Conservation (phyloP, 371 early-diverging fungal species). For the Apophysomyces sp. region DNA sequence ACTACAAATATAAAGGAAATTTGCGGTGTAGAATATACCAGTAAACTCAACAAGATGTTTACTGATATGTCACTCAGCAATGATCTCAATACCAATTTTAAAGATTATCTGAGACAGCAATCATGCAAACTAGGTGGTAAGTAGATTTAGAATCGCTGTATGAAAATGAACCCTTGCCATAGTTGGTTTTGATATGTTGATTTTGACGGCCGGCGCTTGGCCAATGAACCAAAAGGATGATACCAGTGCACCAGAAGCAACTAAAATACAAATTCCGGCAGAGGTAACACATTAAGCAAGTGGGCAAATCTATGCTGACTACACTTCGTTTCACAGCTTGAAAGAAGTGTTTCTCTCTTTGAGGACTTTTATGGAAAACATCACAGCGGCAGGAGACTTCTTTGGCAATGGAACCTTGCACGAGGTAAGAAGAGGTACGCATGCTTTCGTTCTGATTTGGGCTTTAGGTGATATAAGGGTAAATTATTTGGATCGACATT, state of each 20-base stretch:
- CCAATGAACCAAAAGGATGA: constrained; percentile 68
- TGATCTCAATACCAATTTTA: constrained; percentile 67
- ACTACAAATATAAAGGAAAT: constrained; percentile 59
- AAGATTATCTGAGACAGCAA: constrained; percentile 37
- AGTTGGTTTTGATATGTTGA: constrained; percentile 76
- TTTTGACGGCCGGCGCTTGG: constrained; percentile 91
- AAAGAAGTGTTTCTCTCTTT: constrained; percentile 70
- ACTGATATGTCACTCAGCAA: constrained; percentile 86
- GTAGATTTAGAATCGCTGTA: background rate
- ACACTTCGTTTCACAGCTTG: constrained; percentile 46
- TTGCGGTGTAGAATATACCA: constrained; percentile 91
- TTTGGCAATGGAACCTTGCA: constrained; percentile 87
- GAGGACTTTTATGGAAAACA: constrained; percentile 70
- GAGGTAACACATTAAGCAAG: constrained; percentile 44
- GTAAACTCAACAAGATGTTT: constrained; percentile 91
- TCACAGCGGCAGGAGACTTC: constrained; percentile 80
- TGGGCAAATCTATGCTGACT: background rate
- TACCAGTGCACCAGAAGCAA: constrained; percentile 39
- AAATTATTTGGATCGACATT: constrained; percentile 69
- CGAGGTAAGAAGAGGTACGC: constrained; percentile 50
- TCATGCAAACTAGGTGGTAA: constrained; percentile 42
- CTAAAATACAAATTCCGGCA: constrained; percentile 61
- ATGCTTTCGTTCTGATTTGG: background rate
- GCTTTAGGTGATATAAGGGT: constrained; percentile 69
- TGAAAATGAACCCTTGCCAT: background rate